Conservation (phyloP, 2,329 filamentous ascomycete genomes). For the Aschersonia sp. region DNA sequence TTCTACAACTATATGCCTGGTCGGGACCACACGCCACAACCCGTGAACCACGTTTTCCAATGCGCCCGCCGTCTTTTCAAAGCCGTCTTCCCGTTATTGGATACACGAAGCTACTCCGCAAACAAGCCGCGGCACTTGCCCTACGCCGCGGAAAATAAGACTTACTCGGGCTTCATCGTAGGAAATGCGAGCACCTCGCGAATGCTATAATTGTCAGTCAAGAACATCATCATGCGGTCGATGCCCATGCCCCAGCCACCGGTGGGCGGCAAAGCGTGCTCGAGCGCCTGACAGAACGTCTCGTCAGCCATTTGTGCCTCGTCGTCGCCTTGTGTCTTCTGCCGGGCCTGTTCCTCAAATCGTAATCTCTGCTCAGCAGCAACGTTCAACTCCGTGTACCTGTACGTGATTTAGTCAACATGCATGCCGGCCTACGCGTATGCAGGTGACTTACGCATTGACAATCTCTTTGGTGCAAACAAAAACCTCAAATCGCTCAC, state of each 20-base stretch:
- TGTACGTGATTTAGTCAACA: slow-evolving; percentile 3
- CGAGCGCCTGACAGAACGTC: slow-evolving; percentile 81
- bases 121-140: background rate
- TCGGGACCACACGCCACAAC: too few species aligned
- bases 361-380: slow-evolving; percentile 86
- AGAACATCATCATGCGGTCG: slow-evolving; percentile 86
- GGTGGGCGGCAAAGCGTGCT: slow-evolving; percentile 84
- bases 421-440: background rate
- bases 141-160: background rate
- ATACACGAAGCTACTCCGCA: too few species aligned
- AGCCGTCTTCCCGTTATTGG: background rate
- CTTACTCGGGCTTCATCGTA: slow-evolving; percentile 84
- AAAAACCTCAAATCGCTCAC: slow-evolving; percentile 95
- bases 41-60: too few species aligned
- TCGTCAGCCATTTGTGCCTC: slow-evolving; percentile 94
- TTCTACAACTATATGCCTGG: too few species aligned
- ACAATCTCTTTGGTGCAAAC: slow-evolving; percentile 68
- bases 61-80: background rate
- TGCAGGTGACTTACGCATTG: slow-evolving; percentile 45
- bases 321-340: slow-evolving; percentile 94
- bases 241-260: slow-evolving; percentile 96
- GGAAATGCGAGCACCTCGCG: slow-evolving; percentile 95
- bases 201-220: slow-evolving; percentile 87
- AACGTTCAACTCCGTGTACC: slow-evolving; percentile 84
- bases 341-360: slow-evolving; percentile 78